Base-by-base conservation (phyloP, 441 rosid genomes). In the Gossypium laxum region DNA sequence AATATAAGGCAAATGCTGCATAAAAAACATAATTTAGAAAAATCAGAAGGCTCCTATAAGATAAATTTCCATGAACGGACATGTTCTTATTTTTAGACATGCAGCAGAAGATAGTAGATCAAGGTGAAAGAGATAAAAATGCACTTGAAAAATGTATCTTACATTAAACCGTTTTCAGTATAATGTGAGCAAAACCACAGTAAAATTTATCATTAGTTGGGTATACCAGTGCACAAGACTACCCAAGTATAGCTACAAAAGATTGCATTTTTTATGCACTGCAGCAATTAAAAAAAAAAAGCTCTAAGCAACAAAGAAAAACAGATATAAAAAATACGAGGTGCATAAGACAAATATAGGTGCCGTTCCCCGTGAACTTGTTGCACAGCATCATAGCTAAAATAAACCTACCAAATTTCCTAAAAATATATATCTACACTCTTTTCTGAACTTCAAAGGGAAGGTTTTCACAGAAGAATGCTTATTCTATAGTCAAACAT, bases 1-100 rank as follows among this genome's bases (percentile, higher is more conserved):
- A 72, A 95, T 85, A 79, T 89, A 91, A 57, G 79, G 81, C 67
- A 77, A 14, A 48, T 91, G 84, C 96, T 95, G 88, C 85, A 90
- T 67, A 24, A 80, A 70, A 7, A 60, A 74, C 74, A 68, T n/a
- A 71, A 22, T 70, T 22, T 12, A 21, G 22, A 30, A 68, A 68
- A 61, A 68, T 7, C 54, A 75, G 14, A 58, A 61, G 34, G 41
- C 21, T 48, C 47, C 59, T 56, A 62, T 14, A 45, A 63, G 69
- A 69, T 6, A 50, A 14, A 11, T 59, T 48, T 50, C 61, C 64
- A n/a, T 6, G 32, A 4, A 2, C 2, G 52, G 21, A 7, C 17
- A 21, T 38, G 10, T 41, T 55, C 11, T 12, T 21, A 57, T 51
- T 41, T 14, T 54, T 55, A 38, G 24, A 28, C 19, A 28, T 28